A percentile compares a stretch with the other conserved stretches of the same genome.
phyloP scores from a whole-genome alignment of 2,329 filamentous ascomycete species.

The Fusarium denticulatum region DNA sequence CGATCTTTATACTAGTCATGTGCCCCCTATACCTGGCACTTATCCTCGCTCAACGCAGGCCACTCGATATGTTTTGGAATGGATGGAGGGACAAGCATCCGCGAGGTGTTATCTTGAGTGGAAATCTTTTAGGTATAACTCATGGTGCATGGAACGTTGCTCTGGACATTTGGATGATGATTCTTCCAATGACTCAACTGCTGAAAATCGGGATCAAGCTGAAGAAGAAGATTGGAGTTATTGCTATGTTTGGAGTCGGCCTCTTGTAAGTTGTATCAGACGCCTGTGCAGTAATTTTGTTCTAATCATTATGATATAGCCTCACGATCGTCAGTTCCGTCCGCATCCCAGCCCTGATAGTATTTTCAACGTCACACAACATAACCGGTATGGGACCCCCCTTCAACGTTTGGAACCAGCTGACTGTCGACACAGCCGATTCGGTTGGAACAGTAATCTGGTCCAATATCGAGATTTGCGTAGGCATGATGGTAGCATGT shows the following conservation, averaged over 20 bases:
- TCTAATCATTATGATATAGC: neutral
- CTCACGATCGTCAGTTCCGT: neutral
- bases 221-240: neutral
- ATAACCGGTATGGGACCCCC: neutral
- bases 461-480: neutral
- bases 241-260: constrained; percentile 14
- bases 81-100: neutral
- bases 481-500: constrained; percentile 17
- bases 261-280: neutral
- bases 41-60: neutral
- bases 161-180: constrained; percentile 18
- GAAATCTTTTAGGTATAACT: neutral
- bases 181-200: neutral
- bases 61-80: neutral
- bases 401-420: accelerated
- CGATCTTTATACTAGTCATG: accelerated
- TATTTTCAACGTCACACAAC: neutral
- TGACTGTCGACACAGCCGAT: neutral
- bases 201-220: neutral
- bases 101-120: neutral
- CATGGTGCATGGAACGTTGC: neutral
- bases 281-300: accelerated
- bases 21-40: accelerated
- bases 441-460: neutral
- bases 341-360: neutral